Conservation (phyloP, 176 grass and related monocot species). For the Areca catechu region DNA sequence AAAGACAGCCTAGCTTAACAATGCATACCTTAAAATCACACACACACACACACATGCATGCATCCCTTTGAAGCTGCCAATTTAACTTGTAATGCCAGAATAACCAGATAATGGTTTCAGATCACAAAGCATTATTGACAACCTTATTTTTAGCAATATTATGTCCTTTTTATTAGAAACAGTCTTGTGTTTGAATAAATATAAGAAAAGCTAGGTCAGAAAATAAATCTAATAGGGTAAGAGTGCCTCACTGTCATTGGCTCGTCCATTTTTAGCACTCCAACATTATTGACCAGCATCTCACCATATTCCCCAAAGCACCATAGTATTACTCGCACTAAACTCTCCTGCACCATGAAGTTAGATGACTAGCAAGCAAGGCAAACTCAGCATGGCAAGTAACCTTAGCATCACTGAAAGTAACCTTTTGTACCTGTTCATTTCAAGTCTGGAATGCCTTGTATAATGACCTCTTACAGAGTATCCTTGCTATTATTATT, state of each 20-base stretch:
- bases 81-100: too few species aligned
- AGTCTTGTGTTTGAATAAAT: neutral
- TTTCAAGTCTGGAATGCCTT: constrained; percentile 52
- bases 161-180: too few species aligned
- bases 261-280: constrained; percentile 64
- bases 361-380: constrained; percentile 23
- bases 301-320: constrained; percentile 98
- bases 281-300: constrained; percentile 93
- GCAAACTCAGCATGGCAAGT: neutral
- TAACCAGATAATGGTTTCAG: too few species aligned
- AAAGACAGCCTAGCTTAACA: too few species aligned
- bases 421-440: constrained; percentile 54
- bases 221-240: neutral
- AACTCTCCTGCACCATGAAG: constrained; percentile 69
- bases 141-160: too few species aligned
- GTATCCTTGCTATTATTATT: constrained; percentile 52
- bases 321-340: constrained; percentile 93
- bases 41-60: too few species aligned
- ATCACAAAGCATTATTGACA: too few species aligned
- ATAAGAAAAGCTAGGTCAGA: neutral
- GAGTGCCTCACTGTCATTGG: constrained; percentile 60
- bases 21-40: too few species aligned
- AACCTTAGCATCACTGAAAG: constrained; percentile 20
- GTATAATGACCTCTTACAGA: constrained; percentile 86
- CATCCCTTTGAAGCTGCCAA: too few species aligned